These are phyloP conservation scores for Candida michaelii DNA, from an alignment of 805 yeast genomes.

Conservation along the genomic window DNA sequence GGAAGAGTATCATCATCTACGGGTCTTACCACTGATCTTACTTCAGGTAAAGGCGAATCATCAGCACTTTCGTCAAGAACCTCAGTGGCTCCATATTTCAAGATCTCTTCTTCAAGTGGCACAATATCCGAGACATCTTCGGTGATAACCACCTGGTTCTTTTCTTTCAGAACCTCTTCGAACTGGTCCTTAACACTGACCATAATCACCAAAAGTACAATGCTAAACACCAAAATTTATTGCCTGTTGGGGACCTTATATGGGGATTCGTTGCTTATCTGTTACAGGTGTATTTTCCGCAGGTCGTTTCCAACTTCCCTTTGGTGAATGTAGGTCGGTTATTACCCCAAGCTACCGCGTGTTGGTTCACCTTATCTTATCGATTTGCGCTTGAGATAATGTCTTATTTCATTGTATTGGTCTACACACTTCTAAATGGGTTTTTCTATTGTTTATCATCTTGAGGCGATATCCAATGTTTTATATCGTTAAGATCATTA, in stretches of 20 bases:
- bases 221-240: no score
- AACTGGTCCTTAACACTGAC: background rate
- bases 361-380: no score
- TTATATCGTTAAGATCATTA: slow-evolving; percentile 7
- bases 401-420: no score
- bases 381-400: no score
- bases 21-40: slow-evolving; percentile 58
- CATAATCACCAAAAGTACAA: no score
- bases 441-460: background rate
- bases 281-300: no score
- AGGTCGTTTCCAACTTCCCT: no score
- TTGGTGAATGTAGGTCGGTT: no score
- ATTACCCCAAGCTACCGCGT: no score
- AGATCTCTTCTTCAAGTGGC: slow-evolving; percentile 1
- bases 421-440: no score
- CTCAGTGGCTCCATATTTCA: slow-evolving; percentile 4
- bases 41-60: slow-evolving; percentile 61
- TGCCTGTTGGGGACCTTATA: no score
- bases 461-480: slow-evolving; percentile 5
- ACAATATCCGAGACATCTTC: background rate
- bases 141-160: background rate
- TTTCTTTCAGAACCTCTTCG: background rate
- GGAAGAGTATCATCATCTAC: slow-evolving; percentile 48
- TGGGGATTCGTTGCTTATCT: no score
- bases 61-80: slow-evolving; percentile 6